Base-by-base conservation (phyloP, 768 basidiomycete species). In the Russula brevipes region DNA sequence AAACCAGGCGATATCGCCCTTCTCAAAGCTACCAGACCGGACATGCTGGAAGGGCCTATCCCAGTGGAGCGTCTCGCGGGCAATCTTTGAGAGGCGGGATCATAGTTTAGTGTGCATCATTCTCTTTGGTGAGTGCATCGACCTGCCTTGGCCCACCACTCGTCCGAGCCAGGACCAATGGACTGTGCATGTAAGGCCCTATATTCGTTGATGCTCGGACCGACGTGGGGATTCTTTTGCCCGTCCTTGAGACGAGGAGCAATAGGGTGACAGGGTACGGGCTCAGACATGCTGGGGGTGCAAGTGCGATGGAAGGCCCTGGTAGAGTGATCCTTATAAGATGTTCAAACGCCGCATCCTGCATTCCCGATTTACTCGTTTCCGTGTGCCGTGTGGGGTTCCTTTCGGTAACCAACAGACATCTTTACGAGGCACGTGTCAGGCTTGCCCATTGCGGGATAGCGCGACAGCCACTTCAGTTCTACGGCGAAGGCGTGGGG, bases 1-100 rank as follows among this genome's bases (percentile, higher is more conserved):
- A 82, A 98, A 98, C 96, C 96, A 98, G 66, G 82, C 82, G 63
- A 96, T 86, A 72, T 97, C 92, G 35, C 95, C 96, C 2, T 82
- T 83, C 70, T 82, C 80, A 70, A 98, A 98, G 7, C 81, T 78
- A 49, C 96, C 96, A 4, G 89, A 78, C 70, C 88, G 79, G 62
- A 98, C 93, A 31, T 86, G 94, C 64, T 85, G 80, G 82, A 97
- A 98, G 11, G 91, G 91, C 38, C 87, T 82, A 73, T 94, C 85
- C 94, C 93, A 94, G 75, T 91, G 79, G 38, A 97, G 76, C 44
- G 82, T 85, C 62, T 93, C 84, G 62, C 80, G 79, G 1, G 96
- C 95, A 68, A 80, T 76, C 86, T 89, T 60, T 35, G 2, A 56
- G 12, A 54, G 61, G 50, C 31, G 44, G 45, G 57, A 33, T 19